Percentiles rank a stretch among this genome's conserved stretches.
Conservation (phyloP, 1,284 basidiomycete species). For the Cutaneotrichosporon mucoides region DNA sequence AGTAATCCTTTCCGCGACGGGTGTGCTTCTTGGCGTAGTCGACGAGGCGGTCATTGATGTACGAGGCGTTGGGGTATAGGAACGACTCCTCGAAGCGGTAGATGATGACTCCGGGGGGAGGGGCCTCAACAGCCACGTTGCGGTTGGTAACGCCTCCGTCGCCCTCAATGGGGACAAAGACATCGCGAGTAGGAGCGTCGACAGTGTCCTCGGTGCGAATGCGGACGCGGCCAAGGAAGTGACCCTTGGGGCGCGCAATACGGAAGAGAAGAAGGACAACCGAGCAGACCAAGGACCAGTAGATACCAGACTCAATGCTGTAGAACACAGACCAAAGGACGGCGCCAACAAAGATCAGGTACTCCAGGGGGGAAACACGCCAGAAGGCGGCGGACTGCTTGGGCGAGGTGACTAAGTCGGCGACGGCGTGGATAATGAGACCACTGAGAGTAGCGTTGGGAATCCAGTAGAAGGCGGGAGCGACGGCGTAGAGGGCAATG, state of each 20-base stretch:
- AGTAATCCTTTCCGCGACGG: slow-evolving; percentile 70
- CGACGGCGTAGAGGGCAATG: slow-evolving; percentile 89
- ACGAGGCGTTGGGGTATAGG: slow-evolving; percentile 86
- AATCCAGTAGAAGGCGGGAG: slow-evolving; percentile 71
- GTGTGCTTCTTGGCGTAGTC: slow-evolving; percentile 75
- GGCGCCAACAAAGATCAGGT: slow-evolving; percentile 76
- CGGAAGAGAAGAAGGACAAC: slow-evolving; percentile 80
- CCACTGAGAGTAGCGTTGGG: slow-evolving; percentile 68
- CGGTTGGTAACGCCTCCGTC: slow-evolving; percentile 62
- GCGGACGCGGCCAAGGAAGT: slow-evolving; percentile 79
- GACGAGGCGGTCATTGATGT: slow-evolving; percentile 71
- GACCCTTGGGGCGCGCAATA: slow-evolving; percentile 83
- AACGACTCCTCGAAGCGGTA: slow-evolving; percentile 93
- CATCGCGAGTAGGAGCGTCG: slow-evolving; percentile 51
- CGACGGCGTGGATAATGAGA: slow-evolving; percentile 93
- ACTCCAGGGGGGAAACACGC: slow-evolving; percentile 90
- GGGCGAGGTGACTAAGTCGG: slow-evolving; percentile 84
- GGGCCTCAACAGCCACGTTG: slow-evolving; percentile 68
- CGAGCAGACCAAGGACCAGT: slow-evolving; percentile 79
- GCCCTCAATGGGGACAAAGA: slow-evolving; percentile 71
- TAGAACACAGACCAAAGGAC: slow-evolving; percentile 86
- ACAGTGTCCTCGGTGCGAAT: slow-evolving; percentile 53
- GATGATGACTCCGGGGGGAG: slow-evolving; percentile 80
- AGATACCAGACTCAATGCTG: slow-evolving; percentile 90
- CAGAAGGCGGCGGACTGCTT: slow-evolving; percentile 86